A percentile compares a stretch with the other conserved stretches of the same genome.
Conservation (phyloP, 2,329 filamentous ascomycete species). For the Pseudocercospora ulei region DNA sequence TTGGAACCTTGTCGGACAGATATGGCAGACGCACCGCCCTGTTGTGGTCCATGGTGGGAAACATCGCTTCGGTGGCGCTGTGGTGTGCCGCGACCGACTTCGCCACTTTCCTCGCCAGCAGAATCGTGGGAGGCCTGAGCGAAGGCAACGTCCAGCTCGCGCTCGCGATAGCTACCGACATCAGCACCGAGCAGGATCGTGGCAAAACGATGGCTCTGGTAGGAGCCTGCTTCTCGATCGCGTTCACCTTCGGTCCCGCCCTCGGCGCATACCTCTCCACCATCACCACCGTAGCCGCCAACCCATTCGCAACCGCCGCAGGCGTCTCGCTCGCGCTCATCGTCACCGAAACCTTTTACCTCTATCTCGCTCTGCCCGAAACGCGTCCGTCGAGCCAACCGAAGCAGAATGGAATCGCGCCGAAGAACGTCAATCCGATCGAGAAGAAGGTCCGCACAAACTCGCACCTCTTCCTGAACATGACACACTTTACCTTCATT, state of each 20-base stretch:
- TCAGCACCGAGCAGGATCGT: constrained; percentile 73
- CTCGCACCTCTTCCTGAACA: constrained; percentile 70
- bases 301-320: constrained; percentile 88
- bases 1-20: constrained; percentile 76
- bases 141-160: constrained; percentile 96
- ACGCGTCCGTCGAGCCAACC: constrained; percentile 50
- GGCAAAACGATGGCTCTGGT: constrained; percentile 93
- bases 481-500: constrained; percentile 80
- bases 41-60: constrained; percentile 83
- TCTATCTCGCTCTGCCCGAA: constrained; percentile 78
- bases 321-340: constrained; percentile 78
- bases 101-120: constrained; percentile 86
- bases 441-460: constrained; percentile 54
- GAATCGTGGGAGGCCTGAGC: constrained; percentile 82
- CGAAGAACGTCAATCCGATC: constrained; percentile 23
- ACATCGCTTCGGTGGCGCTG: constrained; percentile 82
- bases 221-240: constrained; percentile 90
- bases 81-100: constrained; percentile 94
- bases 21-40: constrained; percentile 81
- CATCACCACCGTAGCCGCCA: constrained; percentile 67
- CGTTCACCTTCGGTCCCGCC: constrained; percentile 91
- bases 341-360: constrained; percentile 74
- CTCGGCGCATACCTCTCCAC: constrained; percentile 77
- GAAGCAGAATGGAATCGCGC: constrained; percentile 22
- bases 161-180: constrained; percentile 91